Percentiles rank a stretch among this genome's conserved stretches.
Conservation (phyloP, 345 rosid species). For the Murraya koenigii region DNA sequence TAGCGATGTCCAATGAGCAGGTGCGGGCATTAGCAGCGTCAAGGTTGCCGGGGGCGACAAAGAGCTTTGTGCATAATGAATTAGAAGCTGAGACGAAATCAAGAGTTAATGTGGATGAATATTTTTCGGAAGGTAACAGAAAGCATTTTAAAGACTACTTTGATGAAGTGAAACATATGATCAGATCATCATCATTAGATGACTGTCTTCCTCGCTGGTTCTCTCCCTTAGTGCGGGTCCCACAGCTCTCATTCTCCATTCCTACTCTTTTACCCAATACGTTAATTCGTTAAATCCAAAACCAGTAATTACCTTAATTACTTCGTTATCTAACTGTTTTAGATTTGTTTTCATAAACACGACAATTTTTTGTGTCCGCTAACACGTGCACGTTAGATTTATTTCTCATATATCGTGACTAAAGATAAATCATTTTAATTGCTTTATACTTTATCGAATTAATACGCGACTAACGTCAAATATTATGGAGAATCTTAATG, state of each 20-base stretch:
- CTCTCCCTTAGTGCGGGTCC: conserved; percentile 41
- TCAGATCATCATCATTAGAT: conserved; percentile 24
- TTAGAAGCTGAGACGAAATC: background rate
- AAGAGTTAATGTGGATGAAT: conserved; percentile 1
- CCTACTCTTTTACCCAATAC: conserved; percentile 49
- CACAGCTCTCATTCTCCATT: conserved; percentile 38
- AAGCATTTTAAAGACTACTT: conserved; percentile 43
- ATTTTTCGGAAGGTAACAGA: background rate
- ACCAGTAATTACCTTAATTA: too few species aligned
- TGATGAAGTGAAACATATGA: conserved; percentile 31
- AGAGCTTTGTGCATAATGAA: background rate
- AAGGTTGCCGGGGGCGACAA: background rate
- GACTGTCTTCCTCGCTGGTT: conserved; percentile 68
- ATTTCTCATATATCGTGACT: too few species aligned
- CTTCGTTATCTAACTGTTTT: too few species aligned
- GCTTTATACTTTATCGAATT: too few species aligned
- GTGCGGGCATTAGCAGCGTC: background rate
- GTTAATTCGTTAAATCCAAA: too few species aligned
- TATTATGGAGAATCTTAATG: too few species aligned
- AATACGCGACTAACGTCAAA: too few species aligned
- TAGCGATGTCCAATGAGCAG: background rate
- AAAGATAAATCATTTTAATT: too few species aligned
- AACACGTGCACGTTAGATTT: too few species aligned
- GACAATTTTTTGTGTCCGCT: too few species aligned
- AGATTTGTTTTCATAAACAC: too few species aligned